Percentiles rank a stretch among this genome's conserved stretches.
Conservation (phyloP, 495 filamentous ascomycete species). For the Chaetomium tenue region DNA sequence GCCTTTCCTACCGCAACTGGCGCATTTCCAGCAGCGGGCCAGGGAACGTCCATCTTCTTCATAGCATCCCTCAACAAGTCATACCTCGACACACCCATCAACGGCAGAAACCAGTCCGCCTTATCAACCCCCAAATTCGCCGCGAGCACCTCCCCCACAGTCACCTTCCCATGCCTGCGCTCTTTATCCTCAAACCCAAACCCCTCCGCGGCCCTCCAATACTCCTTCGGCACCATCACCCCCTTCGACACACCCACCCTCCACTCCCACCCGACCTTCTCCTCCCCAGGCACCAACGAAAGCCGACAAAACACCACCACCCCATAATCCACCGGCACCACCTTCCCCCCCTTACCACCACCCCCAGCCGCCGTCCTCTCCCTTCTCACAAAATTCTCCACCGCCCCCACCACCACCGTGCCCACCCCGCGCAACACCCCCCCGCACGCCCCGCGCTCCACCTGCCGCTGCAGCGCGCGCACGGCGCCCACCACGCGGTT, state of each 20-base stretch:
- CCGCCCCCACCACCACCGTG: conserved; percentile 18
- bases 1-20: neutral
- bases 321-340: conserved; percentile 24
- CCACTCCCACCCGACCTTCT: neutral
- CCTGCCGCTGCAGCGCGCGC: neutral
- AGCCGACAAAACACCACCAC: conserved; percentile 23
- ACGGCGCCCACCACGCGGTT: conserved; percentile 25
- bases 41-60: conserved; percentile 20
- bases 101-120: conserved; percentile 24
- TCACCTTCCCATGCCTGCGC: conserved; percentile 18
- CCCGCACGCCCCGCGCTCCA: neutral
- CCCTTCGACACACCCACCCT: conserved; percentile 16
- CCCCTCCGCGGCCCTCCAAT: conserved; percentile 13
- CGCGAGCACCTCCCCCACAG: conserved; percentile 22
- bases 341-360: neutral
- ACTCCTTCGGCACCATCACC: conserved; percentile 22
- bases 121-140: conserved; percentile 20
- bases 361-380: neutral
- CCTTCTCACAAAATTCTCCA: conserved; percentile 27
- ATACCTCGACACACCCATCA: conserved; percentile 26
- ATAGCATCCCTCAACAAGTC: conserved; percentile 25
- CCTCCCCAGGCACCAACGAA: neutral
- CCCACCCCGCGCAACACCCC: neutral
- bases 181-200: conserved; percentile 24
- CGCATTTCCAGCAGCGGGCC: conserved; percentile 7